These are phyloP conservation scores for Cardiosporidium cionae DNA, from an alignment of 169 alveolate species.

Conservation along the genomic window DNA sequence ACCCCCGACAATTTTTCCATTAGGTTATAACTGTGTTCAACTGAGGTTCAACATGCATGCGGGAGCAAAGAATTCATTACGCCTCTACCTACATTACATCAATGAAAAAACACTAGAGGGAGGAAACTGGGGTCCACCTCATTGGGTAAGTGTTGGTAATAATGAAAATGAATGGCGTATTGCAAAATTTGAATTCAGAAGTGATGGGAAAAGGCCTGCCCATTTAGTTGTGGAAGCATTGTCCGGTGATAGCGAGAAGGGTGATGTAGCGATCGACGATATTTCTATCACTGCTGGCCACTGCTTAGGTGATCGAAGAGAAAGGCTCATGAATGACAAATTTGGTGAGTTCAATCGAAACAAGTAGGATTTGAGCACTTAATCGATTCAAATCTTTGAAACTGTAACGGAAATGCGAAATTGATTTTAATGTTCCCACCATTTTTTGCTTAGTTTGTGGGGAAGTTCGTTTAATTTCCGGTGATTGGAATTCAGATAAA, in stretches of 20 bases:
- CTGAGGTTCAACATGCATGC: slow-evolving; percentile 49
- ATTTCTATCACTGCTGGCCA: slow-evolving; percentile 32
- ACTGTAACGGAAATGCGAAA: not conserved
- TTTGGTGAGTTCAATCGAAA: not conserved
- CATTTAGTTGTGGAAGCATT: slow-evolving; percentile 44
- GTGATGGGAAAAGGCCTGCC: slow-evolving; percentile 38
- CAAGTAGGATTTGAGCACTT: not conserved
- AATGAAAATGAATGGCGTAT: slow-evolving; percentile 48
- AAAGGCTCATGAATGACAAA: slow-evolving; percentile 22
- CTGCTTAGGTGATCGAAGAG: slow-evolving; percentile 22
- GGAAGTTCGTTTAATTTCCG: slow-evolving; percentile 47
- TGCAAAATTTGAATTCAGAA: slow-evolving; percentile 42
- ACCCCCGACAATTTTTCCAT: slow-evolving; percentile 35
- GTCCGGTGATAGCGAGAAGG: slow-evolving; percentile 46
- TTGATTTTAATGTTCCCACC: not conserved
- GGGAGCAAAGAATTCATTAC: slow-evolving; percentile 42
- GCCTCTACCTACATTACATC: slow-evolving; percentile 44
- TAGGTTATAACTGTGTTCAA: slow-evolving; percentile 41
- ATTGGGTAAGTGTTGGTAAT: slow-evolving; percentile 47
- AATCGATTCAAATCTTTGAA: not conserved
- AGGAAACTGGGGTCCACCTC: slow-evolving; percentile 46
- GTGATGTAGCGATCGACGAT: slow-evolving; percentile 49
- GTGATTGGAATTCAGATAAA: slow-evolving; percentile 40
- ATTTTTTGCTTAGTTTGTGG: slow-evolving; percentile 47
- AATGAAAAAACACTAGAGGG: slow-evolving; percentile 9